Conservation (phyloP, 331 rosid species). For the Pyracantha coccinea region DNA sequence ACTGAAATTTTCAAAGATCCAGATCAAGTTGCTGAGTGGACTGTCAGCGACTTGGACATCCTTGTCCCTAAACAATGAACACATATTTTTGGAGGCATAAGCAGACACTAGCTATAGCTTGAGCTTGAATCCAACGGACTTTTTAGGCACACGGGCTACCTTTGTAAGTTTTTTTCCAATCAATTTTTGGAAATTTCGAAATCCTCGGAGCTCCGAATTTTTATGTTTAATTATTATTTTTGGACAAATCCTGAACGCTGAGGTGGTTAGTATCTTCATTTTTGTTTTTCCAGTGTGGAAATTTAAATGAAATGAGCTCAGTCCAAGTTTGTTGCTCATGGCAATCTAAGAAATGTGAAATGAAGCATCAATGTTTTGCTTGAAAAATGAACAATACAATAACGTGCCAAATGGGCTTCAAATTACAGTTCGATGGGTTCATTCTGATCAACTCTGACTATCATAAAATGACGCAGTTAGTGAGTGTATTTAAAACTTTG, state of each 20-base stretch:
- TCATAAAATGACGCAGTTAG: too few relatives aligned
- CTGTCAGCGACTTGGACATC: slow-evolving; percentile 37
- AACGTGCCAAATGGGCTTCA: not conserved
- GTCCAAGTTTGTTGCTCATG: too few relatives aligned
- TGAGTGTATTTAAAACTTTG: too few relatives aligned
- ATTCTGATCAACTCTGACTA: too few relatives aligned
- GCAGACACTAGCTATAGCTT: not conserved
- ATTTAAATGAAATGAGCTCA: too few relatives aligned
- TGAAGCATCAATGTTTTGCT: not conserved
- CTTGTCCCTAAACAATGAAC: slow-evolving; percentile 14
- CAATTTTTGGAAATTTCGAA: not conserved
- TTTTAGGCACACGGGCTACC: too few relatives aligned
- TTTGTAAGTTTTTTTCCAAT: not conserved
- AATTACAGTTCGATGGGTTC: too few relatives aligned
- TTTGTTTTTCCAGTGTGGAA: not conserved
- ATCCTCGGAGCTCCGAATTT: not conserved
- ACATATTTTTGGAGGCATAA: not conserved
- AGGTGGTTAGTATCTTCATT: not conserved
- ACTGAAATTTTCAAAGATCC: slow-evolving; percentile 32
- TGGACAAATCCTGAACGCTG: not conserved
- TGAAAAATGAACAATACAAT: not conserved
- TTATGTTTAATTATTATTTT: not conserved
- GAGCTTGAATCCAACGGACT: not conserved
- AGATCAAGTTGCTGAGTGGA: slow-evolving; percentile 41
- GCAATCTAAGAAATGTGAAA: not conserved